Percentiles rank a stretch among this genome's conserved stretches.
Evolutionary conservation across 108 stramenopile species (phyloP).

Genomic region (Discostella stelligeroides): DNA sequence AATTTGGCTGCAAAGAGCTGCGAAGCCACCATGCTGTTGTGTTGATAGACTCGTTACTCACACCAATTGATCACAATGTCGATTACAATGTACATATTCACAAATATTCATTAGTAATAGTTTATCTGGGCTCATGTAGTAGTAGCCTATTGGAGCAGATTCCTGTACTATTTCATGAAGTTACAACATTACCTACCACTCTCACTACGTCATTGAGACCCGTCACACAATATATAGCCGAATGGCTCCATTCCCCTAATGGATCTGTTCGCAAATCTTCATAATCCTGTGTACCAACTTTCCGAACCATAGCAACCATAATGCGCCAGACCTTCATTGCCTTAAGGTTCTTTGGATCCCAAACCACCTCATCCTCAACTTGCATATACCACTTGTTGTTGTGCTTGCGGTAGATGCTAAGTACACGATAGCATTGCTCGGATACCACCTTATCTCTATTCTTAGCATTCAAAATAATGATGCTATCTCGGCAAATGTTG

Average conservation of each 20-base stretch:
- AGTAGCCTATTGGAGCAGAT: too few relatives aligned
- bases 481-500: not conserved
- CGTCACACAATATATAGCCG: conserved; percentile 1
- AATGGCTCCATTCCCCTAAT: conserved; percentile 11
- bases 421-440: conserved; percentile 23
- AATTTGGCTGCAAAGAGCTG: too few relatives aligned
- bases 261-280: conserved; percentile 1
- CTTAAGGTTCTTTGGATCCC: conserved; percentile 4
- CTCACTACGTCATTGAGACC: not conserved
- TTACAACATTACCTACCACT: not conserved
- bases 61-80: too few relatives aligned
- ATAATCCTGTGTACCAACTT: conserved; percentile 19
- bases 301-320: conserved; percentile 10
- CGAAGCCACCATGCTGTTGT: too few relatives aligned
- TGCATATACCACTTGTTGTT: conserved; percentile 35
- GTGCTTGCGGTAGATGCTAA: conserved; percentile 23
- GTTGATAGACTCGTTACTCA: too few relatives aligned
- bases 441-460: too few relatives aligned
- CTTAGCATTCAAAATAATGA: too few relatives aligned
- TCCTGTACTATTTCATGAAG: too few relatives aligned
- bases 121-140: too few relatives aligned
- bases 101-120: too few relatives aligned
- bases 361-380: conserved; percentile 5
- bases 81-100: too few relatives aligned
- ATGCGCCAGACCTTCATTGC: conserved; percentile 4